These are phyloP conservation scores for Dactylonectria estremocensis DNA, from an alignment of 2,329 filamentous ascomycete genomes.

Conservation along the genomic window DNA sequence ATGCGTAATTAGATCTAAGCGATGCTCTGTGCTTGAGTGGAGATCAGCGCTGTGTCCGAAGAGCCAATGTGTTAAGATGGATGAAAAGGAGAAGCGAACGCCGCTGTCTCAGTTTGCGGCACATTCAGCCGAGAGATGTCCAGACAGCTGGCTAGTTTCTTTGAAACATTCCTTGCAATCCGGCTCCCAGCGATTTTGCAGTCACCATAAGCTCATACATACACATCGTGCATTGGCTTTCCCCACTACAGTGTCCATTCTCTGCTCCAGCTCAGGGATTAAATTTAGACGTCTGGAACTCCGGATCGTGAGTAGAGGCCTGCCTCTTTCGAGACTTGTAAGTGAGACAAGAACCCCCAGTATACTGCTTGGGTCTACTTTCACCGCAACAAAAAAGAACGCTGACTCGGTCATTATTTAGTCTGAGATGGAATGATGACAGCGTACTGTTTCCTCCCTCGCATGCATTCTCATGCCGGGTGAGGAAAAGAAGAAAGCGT, in stretches of 20 bases:
- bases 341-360: background rate
- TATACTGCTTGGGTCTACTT: background rate
- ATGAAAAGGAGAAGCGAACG: background rate
- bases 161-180: background rate
- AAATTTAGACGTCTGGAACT: background rate
- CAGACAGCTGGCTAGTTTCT: background rate
- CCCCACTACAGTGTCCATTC: background rate
- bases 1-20: background rate
- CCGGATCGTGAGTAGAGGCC: background rate
- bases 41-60: background rate
- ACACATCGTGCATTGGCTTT: background rate
- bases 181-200: background rate
- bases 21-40: background rate
- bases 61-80: background rate
- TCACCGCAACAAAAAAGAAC: too few relatives aligned
- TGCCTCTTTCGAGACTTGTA: background rate
- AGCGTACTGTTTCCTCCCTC: background rate
- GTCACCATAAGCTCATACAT: background rate
- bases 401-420: background rate
- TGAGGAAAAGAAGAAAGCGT: background rate
- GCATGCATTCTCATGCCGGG: background rate
- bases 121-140: background rate
- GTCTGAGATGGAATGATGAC: background rate
- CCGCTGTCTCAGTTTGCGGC: conserved; percentile 2
- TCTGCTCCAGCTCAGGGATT: background rate